These are phyloP conservation scores for Wallemia ichthyophaga DNA, from an alignment of 1,284 basidiomycete species.

Conservation along the genomic window DNA sequence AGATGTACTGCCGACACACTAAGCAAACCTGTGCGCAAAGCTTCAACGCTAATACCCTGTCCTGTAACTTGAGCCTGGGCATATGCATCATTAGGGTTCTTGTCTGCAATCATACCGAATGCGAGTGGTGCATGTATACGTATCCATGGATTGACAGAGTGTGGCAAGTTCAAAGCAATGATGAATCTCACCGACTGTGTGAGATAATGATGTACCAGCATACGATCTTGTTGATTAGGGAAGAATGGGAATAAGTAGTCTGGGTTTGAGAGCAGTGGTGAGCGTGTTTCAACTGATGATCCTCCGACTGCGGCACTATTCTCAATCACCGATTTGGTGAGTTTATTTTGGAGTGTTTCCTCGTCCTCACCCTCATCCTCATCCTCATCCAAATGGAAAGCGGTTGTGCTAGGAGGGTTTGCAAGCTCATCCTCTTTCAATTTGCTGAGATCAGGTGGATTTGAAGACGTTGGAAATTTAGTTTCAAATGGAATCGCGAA, in stretches of 20 bases:
- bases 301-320: neutral
- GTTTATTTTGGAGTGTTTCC: neutral
- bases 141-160: constrained; percentile 14
- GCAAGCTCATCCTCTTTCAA: neutral
- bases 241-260: constrained; percentile 1
- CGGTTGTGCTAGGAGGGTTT: neutral
- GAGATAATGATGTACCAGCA: constrained; percentile 15
- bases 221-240: constrained; percentile 9
- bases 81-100: neutral
- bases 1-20: constrained; percentile 1
- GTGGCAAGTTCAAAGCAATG: constrained; percentile 12
- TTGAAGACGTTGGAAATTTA: neutral
- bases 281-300: neutral
- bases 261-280: neutral
- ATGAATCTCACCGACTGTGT: constrained; percentile 13
- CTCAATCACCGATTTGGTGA: neutral
- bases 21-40: neutral
- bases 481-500: constrained; percentile 1
- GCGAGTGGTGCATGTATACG: constrained; percentile 13
- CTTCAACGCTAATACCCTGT: neutral
- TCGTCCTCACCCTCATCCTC: neutral
- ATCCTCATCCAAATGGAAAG: neutral
- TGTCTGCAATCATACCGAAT: constrained; percentile 6
- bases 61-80: neutral
- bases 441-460: neutral